Percentiles rank a stretch among this genome's conserved stretches.
These are phyloP conservation scores for Cerioporus squamosus DNA, from an alignment of 1,284 basidiomycete genomes.

Conservation along the genomic window DNA sequence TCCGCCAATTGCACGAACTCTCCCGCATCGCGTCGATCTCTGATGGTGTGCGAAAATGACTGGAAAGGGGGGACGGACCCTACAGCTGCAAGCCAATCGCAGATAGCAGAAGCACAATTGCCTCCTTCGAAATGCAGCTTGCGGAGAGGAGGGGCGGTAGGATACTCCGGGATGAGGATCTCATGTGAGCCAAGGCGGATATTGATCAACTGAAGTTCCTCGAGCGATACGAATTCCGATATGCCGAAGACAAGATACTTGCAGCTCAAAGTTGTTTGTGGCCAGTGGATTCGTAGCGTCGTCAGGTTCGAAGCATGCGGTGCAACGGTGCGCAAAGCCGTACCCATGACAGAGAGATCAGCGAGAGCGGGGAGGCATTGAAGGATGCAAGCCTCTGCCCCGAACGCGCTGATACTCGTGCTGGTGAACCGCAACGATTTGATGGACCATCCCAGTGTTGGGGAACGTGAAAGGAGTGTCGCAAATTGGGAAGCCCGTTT, in stretches of 20 bases:
- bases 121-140: background rate
- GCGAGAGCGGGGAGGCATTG: background rate
- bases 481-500: background rate
- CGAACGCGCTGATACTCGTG: background rate
- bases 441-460: conserved; percentile 6
- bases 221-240: background rate
- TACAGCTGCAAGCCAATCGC: background rate
- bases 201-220: conserved; percentile 1
- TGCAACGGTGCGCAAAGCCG: background rate
- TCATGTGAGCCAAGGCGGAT: background rate
- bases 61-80: background rate
- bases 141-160: background rate
- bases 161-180: background rate
- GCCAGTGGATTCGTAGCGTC: background rate
- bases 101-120: background rate
- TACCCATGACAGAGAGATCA: background rate
- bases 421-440: background rate
- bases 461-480: conserved; percentile 3
- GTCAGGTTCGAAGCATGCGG: background rate
- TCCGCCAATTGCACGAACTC: background rate
- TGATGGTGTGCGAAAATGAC: background rate
- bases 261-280: background rate
- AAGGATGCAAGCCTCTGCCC: background rate
- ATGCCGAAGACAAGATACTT: background rate
- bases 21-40: background rate